A percentile compares a stretch with the other conserved stretches of the same genome.
Evolutionary conservation across 2,329 filamentous ascomycete genomes (phyloP).

Genomic region (Colletotrichum musae): DNA sequence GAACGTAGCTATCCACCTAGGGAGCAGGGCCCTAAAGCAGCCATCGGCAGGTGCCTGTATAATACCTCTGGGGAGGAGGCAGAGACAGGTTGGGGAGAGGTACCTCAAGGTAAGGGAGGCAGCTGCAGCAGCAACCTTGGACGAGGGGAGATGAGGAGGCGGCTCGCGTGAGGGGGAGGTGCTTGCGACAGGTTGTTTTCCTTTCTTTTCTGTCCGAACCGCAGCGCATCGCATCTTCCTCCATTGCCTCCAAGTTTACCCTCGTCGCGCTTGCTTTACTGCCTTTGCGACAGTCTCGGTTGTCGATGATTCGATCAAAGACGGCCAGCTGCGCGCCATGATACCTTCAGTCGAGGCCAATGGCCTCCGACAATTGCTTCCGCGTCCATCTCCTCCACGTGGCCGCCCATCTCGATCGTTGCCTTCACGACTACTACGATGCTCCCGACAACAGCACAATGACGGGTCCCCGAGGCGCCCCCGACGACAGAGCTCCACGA

Average conservation of each 20-base stretch:
- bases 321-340: slow-evolving; percentile 17
- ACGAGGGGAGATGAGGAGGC: slow-evolving; percentile 3
- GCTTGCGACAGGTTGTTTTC: slow-evolving; percentile 6
- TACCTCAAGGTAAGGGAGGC: not conserved
- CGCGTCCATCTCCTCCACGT: slow-evolving; percentile 42
- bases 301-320: slow-evolving; percentile 13
- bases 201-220: not conserved
- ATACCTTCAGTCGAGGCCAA: slow-evolving; percentile 43
- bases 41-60: slow-evolving; percentile 31
- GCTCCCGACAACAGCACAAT: slow-evolving; percentile 21
- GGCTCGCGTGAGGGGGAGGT: slow-evolving; percentile 17
- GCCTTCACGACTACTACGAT: slow-evolving; percentile 45
- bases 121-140: not conserved
- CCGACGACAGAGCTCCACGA: not conserved
- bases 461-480: not conserved
- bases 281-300: not conserved
- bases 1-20: slow-evolving; percentile 1
- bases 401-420: slow-evolving; percentile 47
- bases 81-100: slow-evolving; percentile 19
- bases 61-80: slow-evolving; percentile 12
- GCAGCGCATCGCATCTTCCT: not conserved
- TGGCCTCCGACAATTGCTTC: slow-evolving; percentile 44
- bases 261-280: not conserved
- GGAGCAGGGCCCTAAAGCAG: slow-evolving; percentile 35
- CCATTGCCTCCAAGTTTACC: not conserved